Base-by-base conservation (phyloP, 495 filamentous ascomycete species). In the Apiosordaria backusii region DNA sequence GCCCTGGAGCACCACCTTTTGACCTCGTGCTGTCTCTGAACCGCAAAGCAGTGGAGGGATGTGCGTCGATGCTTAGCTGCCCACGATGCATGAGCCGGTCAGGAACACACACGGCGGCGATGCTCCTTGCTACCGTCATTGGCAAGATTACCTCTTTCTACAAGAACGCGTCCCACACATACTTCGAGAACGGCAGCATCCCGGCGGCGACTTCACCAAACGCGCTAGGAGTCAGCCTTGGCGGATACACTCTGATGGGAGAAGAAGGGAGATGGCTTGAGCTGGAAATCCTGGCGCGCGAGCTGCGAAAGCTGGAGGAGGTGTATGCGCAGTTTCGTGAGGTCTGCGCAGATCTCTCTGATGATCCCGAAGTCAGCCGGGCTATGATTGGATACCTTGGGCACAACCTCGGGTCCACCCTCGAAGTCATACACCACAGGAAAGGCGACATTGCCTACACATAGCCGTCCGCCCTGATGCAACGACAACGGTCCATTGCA, bases 71-170 rank as follows among this genome's bases (percentile, higher is more conserved):
- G 78, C 76, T 83, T 1, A 71, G 72, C 21, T 84, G 82, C 64
- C 63, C 61, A 5, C 72, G 73, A 27, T 82, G 80, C 67, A 75
- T 80, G 71, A 73, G 67, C 52, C 69, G 74, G n/a, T 76, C 76
- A 4, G 78, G 78, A 3, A 77, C 74, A 1, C 76, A 80, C 62
- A 81, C 80, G 18, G 73, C 76, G 3, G 77, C 78, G 1, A 82
- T 83, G 82, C 74, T 84, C 9, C 73, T 83, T 18, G 78, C 74
- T 1, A 82, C 80, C 1, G 76, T 83, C 19, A 78, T 84, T 15
- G 74, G 77, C 23, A 80, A 82, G 67, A 78, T 83, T 57, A 81
- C 80, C 25, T 79, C 76, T 2, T 77, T 80, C 54, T 83, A 83
- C 65, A 78, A 75, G 26, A 75, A 74, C 18, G 81, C 80, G 10